Evolutionary conservation across 164 flowering plant species (phyloP), one percentile per base, ranked within the genome.

Genomic region (Stephania yunnanensis): DNA sequence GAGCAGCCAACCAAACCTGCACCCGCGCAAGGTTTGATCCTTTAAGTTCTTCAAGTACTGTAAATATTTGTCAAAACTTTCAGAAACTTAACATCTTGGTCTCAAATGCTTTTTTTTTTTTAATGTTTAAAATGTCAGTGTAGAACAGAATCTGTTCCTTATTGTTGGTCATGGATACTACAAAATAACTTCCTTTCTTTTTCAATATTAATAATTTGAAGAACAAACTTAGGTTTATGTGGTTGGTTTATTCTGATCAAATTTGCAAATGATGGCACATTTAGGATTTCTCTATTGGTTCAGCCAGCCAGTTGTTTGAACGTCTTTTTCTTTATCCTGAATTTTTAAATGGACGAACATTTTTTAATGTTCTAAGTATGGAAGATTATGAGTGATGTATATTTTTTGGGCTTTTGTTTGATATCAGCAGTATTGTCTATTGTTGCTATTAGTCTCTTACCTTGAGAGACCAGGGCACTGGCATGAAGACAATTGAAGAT

Each of bases 1-100:
- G 86, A 82, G 81, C 80, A 78, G 42, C 81, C 83, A 73, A 74
- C 87, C 6, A 87, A 79, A 76, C 87, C 91, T 15, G 71, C 74
- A 46, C 85, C 88, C 30, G 88, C 80, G 30, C 86, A 83, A 80
- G 89, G 88, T 46, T 81, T 87, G 85, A 83, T 89, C 78, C 95
- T 87, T 46, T 89, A 80, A 88, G 45, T 79, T 22, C 66, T 13
- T 36, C 31, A 78, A 64, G n/a, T 71, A 63, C 36, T 81, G 82
- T 86, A 82, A 72, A 81, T 84, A 84, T 31, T 25, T 17, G 68
- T 73, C 70, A 36, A 44, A 74, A 61, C 52, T 20, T 55, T 73
- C 13, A 19, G 72, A 55, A 70, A 42, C 74, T n/a, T 48, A 42
- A 67, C 10, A 29, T 42, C 48, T 72, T 69, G 73, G 65, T 30